phyloP scores from a whole-genome alignment of 169 alveolate genomes.

The Eimeria tenella region DNA sequence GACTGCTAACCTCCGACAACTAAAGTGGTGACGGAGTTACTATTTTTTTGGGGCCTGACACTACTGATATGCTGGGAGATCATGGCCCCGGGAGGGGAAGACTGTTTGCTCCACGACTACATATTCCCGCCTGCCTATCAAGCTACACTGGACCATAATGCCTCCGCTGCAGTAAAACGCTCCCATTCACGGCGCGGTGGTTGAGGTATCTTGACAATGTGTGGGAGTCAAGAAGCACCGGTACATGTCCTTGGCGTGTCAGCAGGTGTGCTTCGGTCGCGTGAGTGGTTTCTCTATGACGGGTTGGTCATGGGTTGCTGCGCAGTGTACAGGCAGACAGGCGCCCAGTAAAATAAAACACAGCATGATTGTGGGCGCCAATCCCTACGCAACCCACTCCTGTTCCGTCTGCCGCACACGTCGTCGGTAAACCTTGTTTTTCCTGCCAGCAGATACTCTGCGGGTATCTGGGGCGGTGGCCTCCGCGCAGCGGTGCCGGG shows the following conservation, averaged over 20 bases:
- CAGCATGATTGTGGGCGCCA: constrained; percentile 5
- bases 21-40: background rate
- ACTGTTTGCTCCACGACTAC: background rate
- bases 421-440: constrained; percentile 4
- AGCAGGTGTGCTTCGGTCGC: constrained; percentile 20
- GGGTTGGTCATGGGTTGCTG: constrained; percentile 30
- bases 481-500: constrained; percentile 36
- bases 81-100: constrained; percentile 24
- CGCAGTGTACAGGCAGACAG: constrained; percentile 29
- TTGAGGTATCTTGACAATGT: constrained; percentile 15
- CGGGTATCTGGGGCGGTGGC: constrained; percentile 48
- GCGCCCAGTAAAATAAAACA: background rate
- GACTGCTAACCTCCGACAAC: constrained; percentile 7
- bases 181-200: background rate
- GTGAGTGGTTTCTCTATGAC: constrained; percentile 11
- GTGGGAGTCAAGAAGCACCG: constrained; percentile 30
- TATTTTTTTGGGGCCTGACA: constrained; percentile 35
- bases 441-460: background rate
- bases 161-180: background rate
- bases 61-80: background rate
- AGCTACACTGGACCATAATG: background rate
- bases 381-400: background rate
- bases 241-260: background rate
- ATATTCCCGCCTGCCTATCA: background rate
- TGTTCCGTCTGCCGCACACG: constrained; percentile 3